Percentiles rank a stretch among this genome's conserved stretches.
These are phyloP conservation scores for Elongisporangium anandrum DNA, from an alignment of 352 stramenopile species.

Conservation along the genomic window DNA sequence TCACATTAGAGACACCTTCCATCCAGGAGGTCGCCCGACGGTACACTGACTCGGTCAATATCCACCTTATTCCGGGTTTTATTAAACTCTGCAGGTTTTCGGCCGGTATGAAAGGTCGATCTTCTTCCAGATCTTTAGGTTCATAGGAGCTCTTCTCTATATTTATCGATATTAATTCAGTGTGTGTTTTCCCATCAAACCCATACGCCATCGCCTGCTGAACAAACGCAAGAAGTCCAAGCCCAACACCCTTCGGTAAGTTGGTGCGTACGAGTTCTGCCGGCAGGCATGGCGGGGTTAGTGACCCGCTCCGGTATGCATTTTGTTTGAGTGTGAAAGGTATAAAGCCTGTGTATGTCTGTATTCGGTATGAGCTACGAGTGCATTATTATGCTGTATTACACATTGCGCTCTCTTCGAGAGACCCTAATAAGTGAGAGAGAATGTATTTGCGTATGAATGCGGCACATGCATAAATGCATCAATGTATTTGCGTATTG, in stretches of 20 bases:
- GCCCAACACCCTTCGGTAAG: conserved; percentile 20
- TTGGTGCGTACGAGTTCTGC: too few relatives aligned
- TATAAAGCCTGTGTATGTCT: too few relatives aligned
- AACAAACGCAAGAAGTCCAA: not conserved
- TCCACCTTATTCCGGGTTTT: not conserved
- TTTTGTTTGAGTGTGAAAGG: too few relatives aligned
- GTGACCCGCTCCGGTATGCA: too few relatives aligned
- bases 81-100: not conserved
- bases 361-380: too few relatives aligned
- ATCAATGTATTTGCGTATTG: too few relatives aligned
- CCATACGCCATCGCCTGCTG: not conserved
- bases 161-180: not conserved
- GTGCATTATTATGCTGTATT: too few relatives aligned
- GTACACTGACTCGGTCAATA: not conserved
- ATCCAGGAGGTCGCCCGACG: not conserved
- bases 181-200: not conserved
- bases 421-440: too few relatives aligned
- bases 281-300: too few relatives aligned
- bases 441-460: too few relatives aligned
- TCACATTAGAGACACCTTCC: not conserved
- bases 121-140: not conserved
- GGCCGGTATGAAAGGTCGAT: not conserved
- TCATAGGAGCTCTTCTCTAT: not conserved
- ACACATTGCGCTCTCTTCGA: too few relatives aligned
- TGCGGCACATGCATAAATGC: too few relatives aligned